Percentiles rank a stretch among this genome's conserved stretches.
phyloP scores from a whole-genome alignment of 2,329 filamentous ascomycete species.

The Neofusicoccum sp. region DNA sequence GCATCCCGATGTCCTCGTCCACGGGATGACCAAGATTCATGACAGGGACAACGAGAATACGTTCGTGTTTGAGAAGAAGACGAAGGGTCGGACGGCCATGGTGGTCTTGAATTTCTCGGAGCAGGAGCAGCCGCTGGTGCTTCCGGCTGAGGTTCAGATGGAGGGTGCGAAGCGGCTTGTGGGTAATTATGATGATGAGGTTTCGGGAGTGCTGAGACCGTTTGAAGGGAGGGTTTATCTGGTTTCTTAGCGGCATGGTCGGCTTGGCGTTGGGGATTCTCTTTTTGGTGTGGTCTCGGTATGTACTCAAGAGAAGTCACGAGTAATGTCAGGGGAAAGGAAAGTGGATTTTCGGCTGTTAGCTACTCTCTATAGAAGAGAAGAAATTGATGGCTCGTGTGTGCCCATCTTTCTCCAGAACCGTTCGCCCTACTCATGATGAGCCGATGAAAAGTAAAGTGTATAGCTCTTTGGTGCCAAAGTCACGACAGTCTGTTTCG shows the following conservation, averaged over 20 bases:
- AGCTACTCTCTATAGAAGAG: no score
- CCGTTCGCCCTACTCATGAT: no score
- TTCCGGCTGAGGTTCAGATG: background rate
- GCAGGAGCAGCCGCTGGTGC: conserved; percentile 23
- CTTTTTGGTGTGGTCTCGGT: no score
- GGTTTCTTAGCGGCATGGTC: conserved; percentile 33
- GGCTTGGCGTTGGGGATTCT: no score
- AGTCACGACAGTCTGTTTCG: no score
- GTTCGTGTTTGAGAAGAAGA: conserved; percentile 51
- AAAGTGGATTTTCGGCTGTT: no score
- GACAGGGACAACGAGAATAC: conserved; percentile 55
- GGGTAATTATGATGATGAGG: conserved; percentile 39
- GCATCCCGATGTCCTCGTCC: conserved; percentile 65
- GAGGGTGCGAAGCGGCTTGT: conserved; percentile 46
- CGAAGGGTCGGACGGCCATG: conserved; percentile 35
- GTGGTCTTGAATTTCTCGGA: conserved; percentile 45
- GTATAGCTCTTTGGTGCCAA: no score
- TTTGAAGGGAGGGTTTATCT: conserved; percentile 43
- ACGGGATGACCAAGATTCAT: conserved; percentile 64
- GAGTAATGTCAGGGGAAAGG: no score
- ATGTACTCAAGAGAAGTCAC: no score
- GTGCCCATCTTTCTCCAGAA: no score
- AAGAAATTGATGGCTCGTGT: no score
- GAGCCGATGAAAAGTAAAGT: no score
- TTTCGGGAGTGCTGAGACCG: conserved; percentile 31